These are phyloP conservation scores for Claviceps spartinae DNA, from an alignment of 2,329 filamentous ascomycete genomes.

Conservation along the genomic window DNA sequence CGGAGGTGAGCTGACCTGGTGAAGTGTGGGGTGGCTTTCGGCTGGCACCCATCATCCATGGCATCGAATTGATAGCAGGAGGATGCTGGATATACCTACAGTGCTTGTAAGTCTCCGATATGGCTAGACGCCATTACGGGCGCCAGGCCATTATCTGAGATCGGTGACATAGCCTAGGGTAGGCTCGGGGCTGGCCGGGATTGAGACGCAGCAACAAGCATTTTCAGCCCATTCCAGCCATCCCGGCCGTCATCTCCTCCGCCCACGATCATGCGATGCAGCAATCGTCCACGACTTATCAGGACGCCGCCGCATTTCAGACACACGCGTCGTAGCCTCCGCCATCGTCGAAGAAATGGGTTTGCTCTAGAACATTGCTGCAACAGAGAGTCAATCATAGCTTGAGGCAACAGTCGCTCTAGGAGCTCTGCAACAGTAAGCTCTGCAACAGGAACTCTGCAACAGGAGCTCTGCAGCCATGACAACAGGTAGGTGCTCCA, in stretches of 20 bases:
- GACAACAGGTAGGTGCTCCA: not conserved
- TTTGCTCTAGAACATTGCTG: slow-evolving; percentile 1
- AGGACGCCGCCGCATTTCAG: not conserved
- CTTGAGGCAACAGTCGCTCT: not conserved
- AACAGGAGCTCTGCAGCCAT: slow-evolving; percentile 4
- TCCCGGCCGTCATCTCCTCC: not conserved
- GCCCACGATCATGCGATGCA: not conserved
- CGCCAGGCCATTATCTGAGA: too few relatives aligned
- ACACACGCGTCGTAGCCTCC: not conserved
- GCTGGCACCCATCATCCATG: too few relatives aligned
- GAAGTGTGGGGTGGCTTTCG: too few relatives aligned
- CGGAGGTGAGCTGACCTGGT: too few relatives aligned
- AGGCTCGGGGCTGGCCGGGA: too few relatives aligned
- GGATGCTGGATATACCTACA: too few relatives aligned
- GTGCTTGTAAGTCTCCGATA: too few relatives aligned
- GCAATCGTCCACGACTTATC: not conserved
- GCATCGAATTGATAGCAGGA: too few relatives aligned
- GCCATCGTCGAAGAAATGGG: slow-evolving; percentile 9
- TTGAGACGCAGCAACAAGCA: not conserved
- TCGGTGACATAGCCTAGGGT: too few relatives aligned
- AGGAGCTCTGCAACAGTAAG: slow-evolving; percentile 3
- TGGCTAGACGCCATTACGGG: too few relatives aligned
- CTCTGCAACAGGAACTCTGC: not conserved
- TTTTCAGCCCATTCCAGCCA: not conserved
- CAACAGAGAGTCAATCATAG: slow-evolving; percentile 4